Base-by-base conservation (phyloP, 1,284 basidiomycete genomes). In the Rugosomyces carneus region DNA sequence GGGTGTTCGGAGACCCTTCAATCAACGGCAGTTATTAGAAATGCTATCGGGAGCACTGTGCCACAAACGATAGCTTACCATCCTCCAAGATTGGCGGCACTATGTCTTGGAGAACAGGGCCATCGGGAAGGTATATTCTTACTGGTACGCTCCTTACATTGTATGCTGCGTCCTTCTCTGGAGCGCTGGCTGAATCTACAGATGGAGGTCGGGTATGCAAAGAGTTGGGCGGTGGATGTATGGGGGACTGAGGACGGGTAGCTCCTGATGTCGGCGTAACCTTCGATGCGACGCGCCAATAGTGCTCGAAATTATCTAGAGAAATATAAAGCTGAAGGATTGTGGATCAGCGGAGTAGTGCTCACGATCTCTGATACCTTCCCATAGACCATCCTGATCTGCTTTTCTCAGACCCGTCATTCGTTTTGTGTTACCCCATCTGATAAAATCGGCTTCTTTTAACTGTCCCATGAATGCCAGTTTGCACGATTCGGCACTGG, bases 351-450 rank as follows among this genome's bases (percentile, higher is more conserved):
- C 18, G 3, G 21, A 42, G 35, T 47, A 37, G 23, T 16, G 15
- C 31, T 34, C 31, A 93, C 91, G 88, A 60, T 91, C 84, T 68
- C 82, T 83, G 52, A 96, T 86, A 5, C 91, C 93, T 56, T 95
- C 90, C 93, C 93, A 97, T 45, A 95, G 80, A 0, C 85, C 89
- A 62, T 97, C 93, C 61, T 96, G 87, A 61, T 96, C 93, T 23
- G 78, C 80, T 62, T 92, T 89, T 45, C 92, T 70, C 37, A 97
- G 71, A 13, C 87, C 81, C 0, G 92, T 95, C 68, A 96, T 92
- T 24, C 91, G 78, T 61, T 91, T 89, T 15, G 90, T 93, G 66
- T 86, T 95, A 1, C 94, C 90, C 91, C 92, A 96, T 43, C 93
- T 74, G 44, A 95, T 82, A 61, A 94, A 95, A 62, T 97, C 93